Evolutionary conservation across 768 basidiomycete species (phyloP), one percentile per base, ranked within the genome.

Genomic region (Mycena metata): DNA sequence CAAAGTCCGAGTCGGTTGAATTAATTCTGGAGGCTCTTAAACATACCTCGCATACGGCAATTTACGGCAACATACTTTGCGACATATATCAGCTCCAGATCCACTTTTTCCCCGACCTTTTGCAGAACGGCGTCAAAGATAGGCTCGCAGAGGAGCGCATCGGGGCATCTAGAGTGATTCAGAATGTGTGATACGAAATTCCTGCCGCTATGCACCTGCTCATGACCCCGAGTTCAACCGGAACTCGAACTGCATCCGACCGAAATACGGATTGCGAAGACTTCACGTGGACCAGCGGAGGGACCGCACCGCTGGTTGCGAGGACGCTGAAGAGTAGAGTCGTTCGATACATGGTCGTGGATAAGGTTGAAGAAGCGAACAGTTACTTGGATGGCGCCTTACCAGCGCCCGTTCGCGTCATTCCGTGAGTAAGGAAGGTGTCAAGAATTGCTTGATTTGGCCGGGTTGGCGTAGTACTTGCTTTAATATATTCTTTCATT

Each of bases 111-210:
- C 4, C 79, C 78, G 2, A 92, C 91, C 58, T 85, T 83, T 54
- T 84, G 79, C 24, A 95, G 78, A 35, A 96, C 93, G 23, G 86
- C 80, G 75, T 94, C 88, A 78, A 96, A 94, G 0, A 92, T 82
- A 7, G 84, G 80, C 78, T 97, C 96, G 76, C 95, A 96, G 15
- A 93, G 72, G 42, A 94, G 76, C 46, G 96, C 95, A 75, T 97
- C 95, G 0, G 95, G 94, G 76, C 95, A 85, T 69, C 73, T 73
- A 19, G 54, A 2, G 35, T 21, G 24, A 15, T 43, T 61, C 1
- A 57, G 55, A 42, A 39, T 39, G 24, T 15, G 16, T 4, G 24
- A 30, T 15, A 9, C 12, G 11, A 19, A 30, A 42, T n/a, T 39
- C 30, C 11, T 49, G 23, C 16, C 7, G 17, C 3, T 46, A 17